Conservation (phyloP, 495 filamentous ascomycete species). For the Podospora australis region DNA sequence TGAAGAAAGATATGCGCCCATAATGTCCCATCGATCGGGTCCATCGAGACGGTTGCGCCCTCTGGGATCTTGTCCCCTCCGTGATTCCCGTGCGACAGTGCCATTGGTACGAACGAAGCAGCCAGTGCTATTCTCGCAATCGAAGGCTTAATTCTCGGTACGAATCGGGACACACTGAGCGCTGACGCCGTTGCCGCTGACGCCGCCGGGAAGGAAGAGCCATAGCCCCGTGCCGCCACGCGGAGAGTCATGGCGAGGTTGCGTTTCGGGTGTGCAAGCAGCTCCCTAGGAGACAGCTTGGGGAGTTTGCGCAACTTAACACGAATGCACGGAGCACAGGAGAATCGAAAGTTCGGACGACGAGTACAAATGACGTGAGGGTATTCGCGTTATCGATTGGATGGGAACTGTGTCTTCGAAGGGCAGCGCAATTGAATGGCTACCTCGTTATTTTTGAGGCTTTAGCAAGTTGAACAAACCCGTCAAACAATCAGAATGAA, state of each 20-base stretch:
- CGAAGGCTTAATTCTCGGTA: conserved; percentile 9
- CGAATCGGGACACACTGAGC: background rate
- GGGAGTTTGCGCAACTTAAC: background rate
- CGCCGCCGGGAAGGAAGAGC: conserved; percentile 5
- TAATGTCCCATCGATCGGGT: conserved; percentile 82
- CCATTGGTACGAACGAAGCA: conserved; percentile 32
- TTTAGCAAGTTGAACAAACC: too few species aligned
- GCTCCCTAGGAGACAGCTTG: background rate
- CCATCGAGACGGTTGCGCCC: conserved; percentile 65
- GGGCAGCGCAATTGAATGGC: too few species aligned
- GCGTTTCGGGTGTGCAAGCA: conserved; percentile 6
- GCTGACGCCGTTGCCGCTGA: too few species aligned
- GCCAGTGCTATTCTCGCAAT: conserved; percentile 12
- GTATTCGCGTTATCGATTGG: background rate
- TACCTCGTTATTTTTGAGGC: too few species aligned
- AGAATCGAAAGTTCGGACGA: background rate
- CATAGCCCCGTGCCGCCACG: background rate
- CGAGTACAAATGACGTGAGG: background rate
- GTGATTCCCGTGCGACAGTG: conserved; percentile 61
- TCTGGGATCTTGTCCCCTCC: conserved; percentile 67
- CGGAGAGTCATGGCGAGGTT: conserved; percentile 17
- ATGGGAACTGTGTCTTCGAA: too few species aligned
- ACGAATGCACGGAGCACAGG: background rate
- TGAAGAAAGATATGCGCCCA: conserved; percentile 94
- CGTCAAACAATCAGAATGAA: too few species aligned